Base-by-base conservation (phyloP, 352 stramenopile genomes). In the Labyrinthula sp. region DNA sequence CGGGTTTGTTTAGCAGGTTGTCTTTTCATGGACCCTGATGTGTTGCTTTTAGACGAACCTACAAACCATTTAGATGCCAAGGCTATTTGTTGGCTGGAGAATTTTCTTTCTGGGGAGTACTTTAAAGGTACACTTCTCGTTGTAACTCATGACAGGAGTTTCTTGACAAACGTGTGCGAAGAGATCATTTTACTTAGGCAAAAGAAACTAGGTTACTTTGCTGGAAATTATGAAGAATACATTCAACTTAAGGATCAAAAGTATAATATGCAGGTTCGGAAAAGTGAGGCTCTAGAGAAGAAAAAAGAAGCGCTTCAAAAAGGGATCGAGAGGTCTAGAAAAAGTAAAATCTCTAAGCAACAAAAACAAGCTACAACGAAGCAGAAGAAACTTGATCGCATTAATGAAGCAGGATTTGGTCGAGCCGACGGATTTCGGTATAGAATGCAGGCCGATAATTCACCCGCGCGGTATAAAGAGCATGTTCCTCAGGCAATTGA, bases 211-310 rank as follows among this genome's bases (percentile, higher is more conserved):
- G 73, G 79, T 23, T 75, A 89, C 38, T 99, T 98, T 75, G 93
- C 92, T 67, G 90, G 90, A 29, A 94, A 97, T 62, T 99, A 98
- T 69, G 82, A 97, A 56, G 80, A 77, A 52, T 99, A 97, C 67
- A 94, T 94, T 58, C 87, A 95, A 30, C 86, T 52, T 31, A 31
- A 45, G 14, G 34, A 28, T n/a, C 43, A 50, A 14, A 43, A 52
- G 30, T 35, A 35, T 14, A 15, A 15, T 7, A 33, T 27, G 34
- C 34, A 47, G 14, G 34, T 25, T 17, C 33, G 8, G n/a, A 52
- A 52, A 29, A 12, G 40, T 0, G 37, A 27, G 9, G 33, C 20
- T 9, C 33, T 36, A 22, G 18, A 52, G 33, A 52, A 52, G 24
- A 50, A 33, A 6, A 52, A 52, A 28, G 33, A 52, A 18, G 18